Conservation (phyloP, 129 eudicot genomes). For the Lactuca sativa region DNA sequence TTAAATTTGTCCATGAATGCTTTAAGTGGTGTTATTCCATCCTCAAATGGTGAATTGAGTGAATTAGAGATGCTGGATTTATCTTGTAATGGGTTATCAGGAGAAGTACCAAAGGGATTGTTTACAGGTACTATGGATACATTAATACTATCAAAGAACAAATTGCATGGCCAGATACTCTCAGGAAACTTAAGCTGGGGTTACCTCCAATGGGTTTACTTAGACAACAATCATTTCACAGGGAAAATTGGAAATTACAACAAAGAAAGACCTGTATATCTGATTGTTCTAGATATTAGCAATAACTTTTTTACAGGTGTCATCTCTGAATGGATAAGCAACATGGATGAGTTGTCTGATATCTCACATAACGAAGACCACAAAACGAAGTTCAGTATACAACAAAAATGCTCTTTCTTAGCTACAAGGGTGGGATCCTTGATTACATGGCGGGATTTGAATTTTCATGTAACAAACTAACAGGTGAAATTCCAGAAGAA, state of each 20-base stretch:
- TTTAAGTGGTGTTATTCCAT: background rate
- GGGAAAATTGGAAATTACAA: background rate
- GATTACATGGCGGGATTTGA: constrained; percentile 31
- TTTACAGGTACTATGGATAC: background rate
- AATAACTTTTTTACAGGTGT: no score
- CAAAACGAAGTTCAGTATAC: constrained; percentile 17
- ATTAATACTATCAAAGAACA: background rate
- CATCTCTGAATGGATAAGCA: no score
- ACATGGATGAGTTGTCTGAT: no score
- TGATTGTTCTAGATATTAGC: no score
- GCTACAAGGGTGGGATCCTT: constrained; percentile 20
- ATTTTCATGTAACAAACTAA: constrained; percentile 23
- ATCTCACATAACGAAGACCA: no score
- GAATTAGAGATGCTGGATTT: background rate
- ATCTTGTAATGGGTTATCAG: background rate
- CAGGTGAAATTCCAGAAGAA: constrained; percentile 24
- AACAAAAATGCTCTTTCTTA: background rate
- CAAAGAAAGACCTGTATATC: no score
- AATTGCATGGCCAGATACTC: background rate
- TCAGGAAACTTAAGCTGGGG: background rate
- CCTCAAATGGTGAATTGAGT: background rate
- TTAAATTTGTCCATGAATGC: background rate
- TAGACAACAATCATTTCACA: background rate
- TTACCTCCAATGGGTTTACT: background rate
- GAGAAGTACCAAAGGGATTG: background rate